phyloP scores from a whole-genome alignment of 495 filamentous ascomycete species.

The Cryomyces minteri region DNA sequence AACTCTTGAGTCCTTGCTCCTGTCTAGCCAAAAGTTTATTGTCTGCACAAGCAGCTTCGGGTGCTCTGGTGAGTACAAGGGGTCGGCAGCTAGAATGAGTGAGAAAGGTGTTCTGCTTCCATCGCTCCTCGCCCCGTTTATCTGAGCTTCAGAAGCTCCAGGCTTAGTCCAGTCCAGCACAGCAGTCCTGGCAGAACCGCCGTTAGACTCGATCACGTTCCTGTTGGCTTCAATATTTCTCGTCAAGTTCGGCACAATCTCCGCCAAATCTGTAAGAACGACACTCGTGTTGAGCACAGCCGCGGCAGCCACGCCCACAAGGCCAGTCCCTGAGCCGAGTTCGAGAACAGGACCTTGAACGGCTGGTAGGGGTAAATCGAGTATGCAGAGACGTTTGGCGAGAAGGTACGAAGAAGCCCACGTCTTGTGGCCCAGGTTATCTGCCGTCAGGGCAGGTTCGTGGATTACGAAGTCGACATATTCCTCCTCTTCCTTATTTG shows the following conservation, averaged over 20 bases:
- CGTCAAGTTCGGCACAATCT: slow-evolving; percentile 48
- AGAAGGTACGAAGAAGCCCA: slow-evolving; percentile 82
- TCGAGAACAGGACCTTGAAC: slow-evolving; percentile 29
- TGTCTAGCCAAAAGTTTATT: slow-evolving; percentile 34
- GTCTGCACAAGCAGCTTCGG: slow-evolving; percentile 40
- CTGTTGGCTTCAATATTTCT: slow-evolving; percentile 39
- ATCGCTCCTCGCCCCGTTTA: slow-evolving; percentile 1
- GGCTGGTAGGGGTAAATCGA: slow-evolving; percentile 14
- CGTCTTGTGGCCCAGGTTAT: slow-evolving; percentile 81
- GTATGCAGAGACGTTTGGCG: slow-evolving; percentile 46
- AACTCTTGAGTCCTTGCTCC: slow-evolving; percentile 27
- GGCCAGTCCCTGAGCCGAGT: slow-evolving; percentile 45
- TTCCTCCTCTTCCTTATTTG: slow-evolving; percentile 1
- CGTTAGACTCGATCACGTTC: slow-evolving; percentile 4
- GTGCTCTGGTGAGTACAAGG: slow-evolving; percentile 50
- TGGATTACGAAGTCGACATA: slow-evolving; percentile 47
- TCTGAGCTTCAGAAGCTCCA: slow-evolving; percentile 11
- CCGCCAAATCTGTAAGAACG: slow-evolving; percentile 47
- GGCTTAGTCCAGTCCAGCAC: slow-evolving; percentile 41
- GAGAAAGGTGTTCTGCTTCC: slow-evolving; percentile 27
- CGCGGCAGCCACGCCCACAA: slow-evolving; percentile 35
- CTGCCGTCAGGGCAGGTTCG: slow-evolving; percentile 72
- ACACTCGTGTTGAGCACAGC: slow-evolving; percentile 22
- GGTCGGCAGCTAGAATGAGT: slow-evolving; percentile 51
- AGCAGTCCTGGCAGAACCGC: slow-evolving; percentile 25